These are phyloP conservation scores for Cnidoscolus chayamansa DNA, from an alignment of 441 rosid species.

Conservation along the genomic window DNA sequence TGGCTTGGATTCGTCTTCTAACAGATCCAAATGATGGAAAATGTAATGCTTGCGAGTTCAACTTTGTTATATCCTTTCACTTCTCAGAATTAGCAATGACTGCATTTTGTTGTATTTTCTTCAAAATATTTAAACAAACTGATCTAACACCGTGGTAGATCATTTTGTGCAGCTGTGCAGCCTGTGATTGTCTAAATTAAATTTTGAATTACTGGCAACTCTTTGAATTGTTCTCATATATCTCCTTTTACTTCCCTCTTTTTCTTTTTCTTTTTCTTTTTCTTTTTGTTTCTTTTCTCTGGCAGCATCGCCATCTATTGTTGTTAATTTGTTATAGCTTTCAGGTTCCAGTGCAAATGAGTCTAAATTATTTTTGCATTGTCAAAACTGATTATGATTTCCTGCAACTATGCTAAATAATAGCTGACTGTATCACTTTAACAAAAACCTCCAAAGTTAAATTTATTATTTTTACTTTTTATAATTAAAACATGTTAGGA, in stretches of 20 bases:
- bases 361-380: not conserved
- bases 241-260: not conserved
- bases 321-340: not conserved
- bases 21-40: not conserved
- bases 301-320: not conserved
- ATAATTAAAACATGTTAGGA: not conserved
- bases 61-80: too few relatives aligned
- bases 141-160: not conserved
- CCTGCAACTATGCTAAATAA: not conserved
- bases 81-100: too few relatives aligned
- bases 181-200: not conserved
- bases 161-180: not conserved
- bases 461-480: not conserved
- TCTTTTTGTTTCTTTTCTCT: not conserved
- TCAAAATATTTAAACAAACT: too few relatives aligned
- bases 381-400: not conserved
- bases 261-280: too few relatives aligned
- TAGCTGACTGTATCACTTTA: not conserved
- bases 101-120: too few relatives aligned
- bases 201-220: not conserved
- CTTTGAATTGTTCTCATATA: not conserved
- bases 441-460: too few relatives aligned
- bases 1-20: not conserved
- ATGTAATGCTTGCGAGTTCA: not conserved
- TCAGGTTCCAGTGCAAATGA: not conserved